A percentile compares a stretch with the other conserved stretches of the same genome.
phyloP scores from a whole-genome alignment of 306 rosid genomes.

The Arachis hypogaea region DNA sequence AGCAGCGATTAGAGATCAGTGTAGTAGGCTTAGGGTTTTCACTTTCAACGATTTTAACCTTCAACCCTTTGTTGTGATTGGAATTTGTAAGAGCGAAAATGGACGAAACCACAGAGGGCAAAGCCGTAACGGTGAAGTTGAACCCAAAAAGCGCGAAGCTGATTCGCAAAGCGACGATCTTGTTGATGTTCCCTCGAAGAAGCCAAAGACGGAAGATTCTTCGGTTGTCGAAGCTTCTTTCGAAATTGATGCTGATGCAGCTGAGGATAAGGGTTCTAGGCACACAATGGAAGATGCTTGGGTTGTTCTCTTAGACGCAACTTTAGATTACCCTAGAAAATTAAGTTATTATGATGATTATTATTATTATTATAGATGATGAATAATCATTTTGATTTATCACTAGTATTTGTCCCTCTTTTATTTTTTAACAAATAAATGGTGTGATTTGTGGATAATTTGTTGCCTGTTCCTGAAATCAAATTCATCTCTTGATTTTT shows the following conservation, averaged over 20 bases:
- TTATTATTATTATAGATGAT: not conserved
- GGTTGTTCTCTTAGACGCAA: conserved; percentile 70
- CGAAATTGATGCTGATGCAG: conserved; percentile 74
- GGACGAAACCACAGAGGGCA: conserved; percentile 28
- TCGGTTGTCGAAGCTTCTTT: conserved; percentile 26
- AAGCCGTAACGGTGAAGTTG: not conserved
- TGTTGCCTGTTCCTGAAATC: not conserved
- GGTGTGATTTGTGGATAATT: not conserved
- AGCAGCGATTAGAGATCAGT: no score
- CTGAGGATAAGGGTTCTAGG: conserved; percentile 87
- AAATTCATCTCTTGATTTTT: not conserved
- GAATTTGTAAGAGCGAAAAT: conserved; percentile 14
- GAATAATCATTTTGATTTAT: not conserved
- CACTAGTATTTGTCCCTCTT: no score
- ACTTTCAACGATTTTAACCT: not conserved
- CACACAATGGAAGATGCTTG: conserved; percentile 86
- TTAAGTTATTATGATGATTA: conserved; percentile 56
- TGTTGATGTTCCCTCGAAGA: conserved; percentile 26
- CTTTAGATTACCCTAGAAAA: conserved; percentile 58
- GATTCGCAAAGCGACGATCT: conserved; percentile 27
- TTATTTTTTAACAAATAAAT: no score
- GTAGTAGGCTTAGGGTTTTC: not conserved
- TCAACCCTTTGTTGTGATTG: not conserved
- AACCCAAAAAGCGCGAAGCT: conserved; percentile 39
- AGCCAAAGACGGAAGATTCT: conserved; percentile 23